Evolutionary conservation across 2,329 filamentous ascomycete genomes (phyloP).

Genomic region (Atkinsonella hypoxylon): DNA sequence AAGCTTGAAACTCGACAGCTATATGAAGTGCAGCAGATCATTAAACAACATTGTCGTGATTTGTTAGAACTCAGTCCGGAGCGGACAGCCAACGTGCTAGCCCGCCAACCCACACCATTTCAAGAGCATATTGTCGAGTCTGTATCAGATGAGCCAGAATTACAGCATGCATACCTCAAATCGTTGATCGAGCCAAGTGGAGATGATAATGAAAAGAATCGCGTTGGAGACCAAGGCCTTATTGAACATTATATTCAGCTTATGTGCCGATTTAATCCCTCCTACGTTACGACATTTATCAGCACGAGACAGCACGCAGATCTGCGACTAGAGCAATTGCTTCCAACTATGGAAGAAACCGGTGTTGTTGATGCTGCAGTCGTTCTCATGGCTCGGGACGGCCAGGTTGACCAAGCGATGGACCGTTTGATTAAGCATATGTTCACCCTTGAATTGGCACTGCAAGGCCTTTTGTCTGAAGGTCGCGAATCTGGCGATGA

Average conservation of each 20-base stretch:
- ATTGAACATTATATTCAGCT: constrained; percentile 78
- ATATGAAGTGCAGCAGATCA: constrained; percentile 55
- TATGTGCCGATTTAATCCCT: constrained; percentile 76
- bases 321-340: constrained; percentile 63
- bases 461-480: constrained; percentile 61
- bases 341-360: constrained; percentile 80
- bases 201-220: constrained; percentile 21
- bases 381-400: constrained; percentile 79
- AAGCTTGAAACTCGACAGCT: constrained; percentile 57
- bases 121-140: constrained; percentile 55
- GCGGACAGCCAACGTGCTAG: constrained; percentile 53
- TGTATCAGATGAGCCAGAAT: constrained; percentile 45
- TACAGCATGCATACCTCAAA: constrained; percentile 66
- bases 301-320: constrained; percentile 64
- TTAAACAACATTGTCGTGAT: constrained; percentile 52
- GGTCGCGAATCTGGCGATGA: constrained; percentile 42
- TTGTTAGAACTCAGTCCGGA: constrained; percentile 56
- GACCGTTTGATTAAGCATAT: constrained; percentile 72
- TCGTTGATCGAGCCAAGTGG: constrained; percentile 57
- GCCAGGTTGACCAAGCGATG: constrained; percentile 74
- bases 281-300: constrained; percentile 78
- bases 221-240: constrained; percentile 42
- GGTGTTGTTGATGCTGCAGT: constrained; percentile 90
- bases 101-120: constrained; percentile 47
- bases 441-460: constrained; percentile 63